Evolutionary conservation across 192 early-diverging fungal genomes (phyloP), one percentile per base, ranked within the genome.

Genomic region (Entomortierella chlamydospora): DNA sequence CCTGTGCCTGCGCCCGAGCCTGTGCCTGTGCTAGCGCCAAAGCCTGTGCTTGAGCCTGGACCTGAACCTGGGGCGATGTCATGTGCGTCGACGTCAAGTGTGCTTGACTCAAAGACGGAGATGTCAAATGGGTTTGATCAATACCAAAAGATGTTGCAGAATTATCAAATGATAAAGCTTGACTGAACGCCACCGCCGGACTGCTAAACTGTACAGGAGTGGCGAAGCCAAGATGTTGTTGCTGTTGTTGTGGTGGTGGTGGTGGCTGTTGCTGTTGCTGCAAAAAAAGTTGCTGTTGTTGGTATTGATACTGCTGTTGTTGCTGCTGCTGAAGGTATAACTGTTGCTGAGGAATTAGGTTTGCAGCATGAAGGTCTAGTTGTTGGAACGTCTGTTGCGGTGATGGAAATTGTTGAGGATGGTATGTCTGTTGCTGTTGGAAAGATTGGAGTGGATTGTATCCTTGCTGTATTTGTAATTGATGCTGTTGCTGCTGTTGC

Each of bases 1-100:
- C 78, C 39, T 85, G 82, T 0, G 74, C 80, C 30, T 81, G 74
- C 0, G 79, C 83, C 65, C 83, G 84, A 13, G 37, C 57, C 37
- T 59, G 57, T 0, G 70, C 70, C 23, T 57, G 60, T 17, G 53
- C 43, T 41, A 43, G 57, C 18, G 45, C 58, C 28, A 52, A 30
- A 18, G 53, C 61, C n/a, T 65, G 70, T 17, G 69, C 82, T 15
- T 81, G 64, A 11, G 65, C 78, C 53, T 82, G 82, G 15, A 68
- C 61, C 41, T 86, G 86, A 17, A 65, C 57, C 12, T 60, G 49
- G 0, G 61, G 67, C 18, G 61, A 49, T 7, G 66, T 57, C 31
- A 68, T 30, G 2, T 59, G 68, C 13, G 54, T 29, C 15, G 47
- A 58, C 23, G 56, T 25, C 29, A 55, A 63, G 29, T 54, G 68